Evolutionary conservation across 441 rosid species (phyloP), one percentile per base, ranked within the genome.

Genomic region (Populus tomentosa): DNA sequence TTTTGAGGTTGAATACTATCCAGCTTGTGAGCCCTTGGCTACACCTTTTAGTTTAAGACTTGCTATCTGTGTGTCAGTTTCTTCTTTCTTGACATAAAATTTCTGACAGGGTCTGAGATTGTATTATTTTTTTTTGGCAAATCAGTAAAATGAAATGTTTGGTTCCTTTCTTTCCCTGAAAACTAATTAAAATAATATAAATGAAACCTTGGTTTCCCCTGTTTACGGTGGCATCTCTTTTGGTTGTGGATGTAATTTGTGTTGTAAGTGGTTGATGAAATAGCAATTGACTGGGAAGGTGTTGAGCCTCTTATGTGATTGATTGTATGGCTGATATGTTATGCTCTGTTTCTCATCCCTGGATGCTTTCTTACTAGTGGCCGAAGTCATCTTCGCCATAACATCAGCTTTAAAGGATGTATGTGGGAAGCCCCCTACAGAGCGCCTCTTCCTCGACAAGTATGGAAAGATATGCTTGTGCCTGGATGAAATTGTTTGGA

Each of bases 401-500:
- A 92, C 98, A 4, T 87, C 94, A 20, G 89, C 97, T 63, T 90
- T 95, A 64, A 95, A 93, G 87, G 97, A 95, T 73, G 89, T 89
- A 33, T 95, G 98, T 59, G 97, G 95, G 82, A 95, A 95, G 87
- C 90, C 90, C 72, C 99, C 99, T 14, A 92, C 97, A 1, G 97
- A 93, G 82, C 90, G 99, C 24, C 86, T 93, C 80, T 95, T 93
- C 86, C 87, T 95, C 67, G 99, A 95, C 80, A 93, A 93, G 84
- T 93, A 95, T 7, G 98, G 98, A 79, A 90, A 81, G 87, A 95
- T 95, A 81, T 95, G 97, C 84, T 80, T 95, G 84, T 89, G 95
- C 79, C 87, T 95, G 73, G 99, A 95, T 86, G 99, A 92, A 82
- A 95, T 93, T 71, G 89, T 93, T 67, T 92, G 99, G 99, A 88